Conservation (phyloP, 1,139 yeast species). For the Saccharomyces hybrid region DNA sequence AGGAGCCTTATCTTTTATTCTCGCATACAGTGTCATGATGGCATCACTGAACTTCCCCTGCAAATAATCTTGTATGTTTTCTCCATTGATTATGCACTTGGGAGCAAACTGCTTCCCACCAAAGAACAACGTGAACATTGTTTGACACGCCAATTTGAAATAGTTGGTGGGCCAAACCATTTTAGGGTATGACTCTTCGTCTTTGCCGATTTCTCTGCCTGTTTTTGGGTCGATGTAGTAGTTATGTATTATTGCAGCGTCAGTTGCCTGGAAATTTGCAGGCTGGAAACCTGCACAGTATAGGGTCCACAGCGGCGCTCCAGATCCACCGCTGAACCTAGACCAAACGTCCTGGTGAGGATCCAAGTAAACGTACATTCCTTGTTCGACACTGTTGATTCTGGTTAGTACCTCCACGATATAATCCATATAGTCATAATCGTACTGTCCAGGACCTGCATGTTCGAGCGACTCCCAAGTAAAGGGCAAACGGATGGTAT, state of each 20-base stretch:
- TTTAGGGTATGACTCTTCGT: slow-evolving; percentile 45
- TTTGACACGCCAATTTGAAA: slow-evolving; percentile 61
- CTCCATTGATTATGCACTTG: slow-evolving; percentile 57
- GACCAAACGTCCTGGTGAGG: slow-evolving; percentile 97
- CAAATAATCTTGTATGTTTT: slow-evolving; percentile 69
- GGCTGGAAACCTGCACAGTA: slow-evolving; percentile 92
- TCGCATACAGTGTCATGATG: slow-evolving; percentile 45
- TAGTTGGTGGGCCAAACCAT: slow-evolving; percentile 95
- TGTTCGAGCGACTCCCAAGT: slow-evolving; percentile 96
- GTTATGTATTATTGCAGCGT: slow-evolving; percentile 72
- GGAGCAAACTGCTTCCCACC: slow-evolving; percentile 70
- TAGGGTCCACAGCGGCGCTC: slow-evolving; percentile 94
- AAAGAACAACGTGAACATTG: slow-evolving; percentile 82
- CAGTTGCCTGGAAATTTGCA: slow-evolving; percentile 51
- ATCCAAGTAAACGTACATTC: slow-evolving; percentile 74
- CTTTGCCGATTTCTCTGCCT: slow-evolving; percentile 12
- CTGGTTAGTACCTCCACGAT: slow-evolving; percentile 55
- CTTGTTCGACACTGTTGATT: slow-evolving; percentile 51
- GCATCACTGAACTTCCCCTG: slow-evolving; percentile 58
- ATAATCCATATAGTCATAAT: slow-evolving; percentile 65
- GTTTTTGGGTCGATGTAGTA: slow-evolving; percentile 34
- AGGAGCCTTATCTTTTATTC: slow-evolving; percentile 44
- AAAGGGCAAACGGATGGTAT: slow-evolving; percentile 64
- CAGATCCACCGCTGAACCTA: slow-evolving; percentile 84
- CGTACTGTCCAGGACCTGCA: slow-evolving; percentile 77